Conservation (phyloP, 2,329 filamentous ascomycete species). For the Pseudogymnoascus verrucosus region DNA sequence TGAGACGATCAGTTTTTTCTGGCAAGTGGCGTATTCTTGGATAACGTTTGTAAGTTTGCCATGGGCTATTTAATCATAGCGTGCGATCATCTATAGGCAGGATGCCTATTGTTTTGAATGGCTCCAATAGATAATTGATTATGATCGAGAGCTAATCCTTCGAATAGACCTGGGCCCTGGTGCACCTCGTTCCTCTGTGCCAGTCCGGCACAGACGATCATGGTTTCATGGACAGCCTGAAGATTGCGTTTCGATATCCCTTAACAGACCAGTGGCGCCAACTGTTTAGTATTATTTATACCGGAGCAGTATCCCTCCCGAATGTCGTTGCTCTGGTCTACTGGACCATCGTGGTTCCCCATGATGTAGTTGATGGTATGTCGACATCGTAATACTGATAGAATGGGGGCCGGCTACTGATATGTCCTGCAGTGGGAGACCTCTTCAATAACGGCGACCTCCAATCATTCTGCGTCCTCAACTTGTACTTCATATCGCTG, state of each 20-base stretch:
- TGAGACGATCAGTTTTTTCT: constrained; percentile 23
- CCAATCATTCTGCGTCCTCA: constrained; percentile 21
- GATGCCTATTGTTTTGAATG: not conserved
- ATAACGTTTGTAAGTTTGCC: constrained; percentile 24
- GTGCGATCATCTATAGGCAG: not conserved
- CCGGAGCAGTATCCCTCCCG: constrained; percentile 23
- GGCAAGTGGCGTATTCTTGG: constrained; percentile 25
- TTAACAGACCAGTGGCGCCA: constrained; percentile 15
- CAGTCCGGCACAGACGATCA: constrained; percentile 10
- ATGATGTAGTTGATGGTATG: constrained; percentile 9
- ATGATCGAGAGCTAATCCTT: not conserved
- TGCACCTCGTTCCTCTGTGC: constrained; percentile 28
- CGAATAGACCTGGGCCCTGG: constrained; percentile 26
- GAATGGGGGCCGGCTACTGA: constrained; percentile 11
- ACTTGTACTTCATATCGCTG: constrained; percentile 22
- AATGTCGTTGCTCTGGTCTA: constrained; percentile 24
- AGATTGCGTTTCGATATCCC: constrained; percentile 21
- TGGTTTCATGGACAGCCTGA: constrained; percentile 12
- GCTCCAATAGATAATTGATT: not conserved
- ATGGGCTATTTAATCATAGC: not conserved
- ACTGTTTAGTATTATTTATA: constrained; percentile 28
- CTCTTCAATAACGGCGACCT: constrained; percentile 20
- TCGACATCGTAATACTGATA: not conserved
- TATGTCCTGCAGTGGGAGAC: constrained; percentile 13
- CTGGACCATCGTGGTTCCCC: constrained; percentile 25